Evolutionary conservation across 2,329 filamentous ascomycete genomes (phyloP).

Genomic region (Colletotrichum lindemuthianum): DNA sequence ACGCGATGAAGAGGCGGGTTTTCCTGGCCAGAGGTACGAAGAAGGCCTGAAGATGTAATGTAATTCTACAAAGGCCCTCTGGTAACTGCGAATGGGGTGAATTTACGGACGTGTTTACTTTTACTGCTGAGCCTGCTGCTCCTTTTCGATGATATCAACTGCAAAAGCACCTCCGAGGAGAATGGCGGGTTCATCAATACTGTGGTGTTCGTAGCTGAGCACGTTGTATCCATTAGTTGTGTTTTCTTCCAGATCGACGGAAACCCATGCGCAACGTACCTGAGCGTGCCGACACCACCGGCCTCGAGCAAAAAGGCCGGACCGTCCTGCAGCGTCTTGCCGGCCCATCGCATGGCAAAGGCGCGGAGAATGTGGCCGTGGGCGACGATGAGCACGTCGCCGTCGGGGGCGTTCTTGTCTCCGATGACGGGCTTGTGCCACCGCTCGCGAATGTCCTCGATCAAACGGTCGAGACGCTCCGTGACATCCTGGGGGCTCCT

Average conservation of each 20-base stretch:
- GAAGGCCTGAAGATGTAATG: neutral
- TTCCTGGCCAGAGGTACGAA: slow-evolving; percentile 42
- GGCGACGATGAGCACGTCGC: slow-evolving; percentile 73
- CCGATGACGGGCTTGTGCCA: slow-evolving; percentile 71
- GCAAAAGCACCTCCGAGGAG: slow-evolving; percentile 78
- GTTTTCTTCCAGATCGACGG: neutral
- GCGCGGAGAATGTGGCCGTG: slow-evolving; percentile 91
- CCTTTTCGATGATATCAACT: slow-evolving; percentile 50
- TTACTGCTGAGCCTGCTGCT: slow-evolving; percentile 39
- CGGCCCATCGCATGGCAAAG: slow-evolving; percentile 88
- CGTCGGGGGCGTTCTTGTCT: slow-evolving; percentile 46
- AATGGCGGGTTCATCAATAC: slow-evolving; percentile 81
- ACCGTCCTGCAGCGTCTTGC: slow-evolving; percentile 77
- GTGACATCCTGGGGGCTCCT: slow-evolving; percentile 79
- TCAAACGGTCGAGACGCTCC: slow-evolving; percentile 77
- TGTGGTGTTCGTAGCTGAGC: slow-evolving; percentile 80
- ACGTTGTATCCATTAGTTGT: neutral
- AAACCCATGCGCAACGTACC: slow-evolving; percentile 53
- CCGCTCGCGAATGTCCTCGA: slow-evolving; percentile 75
- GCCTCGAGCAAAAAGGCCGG: slow-evolving; percentile 87
- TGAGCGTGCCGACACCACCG: slow-evolving; percentile 84
- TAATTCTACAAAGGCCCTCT: neutral
- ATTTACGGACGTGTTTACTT: neutral
- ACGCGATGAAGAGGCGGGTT: slow-evolving; percentile 53
- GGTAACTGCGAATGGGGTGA: neutral